Evolutionary conservation across 2,329 filamentous ascomycete genomes (phyloP).

Genomic region (Trichoderma sp.): DNA sequence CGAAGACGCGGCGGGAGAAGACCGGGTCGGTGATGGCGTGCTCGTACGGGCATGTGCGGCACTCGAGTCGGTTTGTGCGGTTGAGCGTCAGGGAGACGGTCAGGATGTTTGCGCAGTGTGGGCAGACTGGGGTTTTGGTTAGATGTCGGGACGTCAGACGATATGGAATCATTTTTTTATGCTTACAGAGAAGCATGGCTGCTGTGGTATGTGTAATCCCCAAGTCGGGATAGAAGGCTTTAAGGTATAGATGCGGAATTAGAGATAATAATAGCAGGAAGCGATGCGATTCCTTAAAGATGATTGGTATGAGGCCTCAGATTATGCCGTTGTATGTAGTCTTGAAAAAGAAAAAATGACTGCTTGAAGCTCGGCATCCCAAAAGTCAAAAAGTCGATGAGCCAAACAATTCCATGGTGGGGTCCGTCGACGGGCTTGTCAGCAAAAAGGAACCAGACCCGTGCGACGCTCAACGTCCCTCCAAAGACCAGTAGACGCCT

Average conservation of each 20-base stretch:
- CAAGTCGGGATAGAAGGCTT: background rate
- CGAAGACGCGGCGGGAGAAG: slow-evolving; percentile 81
- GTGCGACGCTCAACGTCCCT: too few relatives aligned
- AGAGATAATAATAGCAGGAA: background rate
- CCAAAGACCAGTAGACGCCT: background rate
- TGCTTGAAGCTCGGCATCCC: background rate
- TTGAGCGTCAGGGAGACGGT: slow-evolving; percentile 64
- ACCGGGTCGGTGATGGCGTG: slow-evolving; percentile 77
- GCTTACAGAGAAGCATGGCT: slow-evolving; percentile 67
- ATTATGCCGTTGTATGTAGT: background rate
- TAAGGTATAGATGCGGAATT: background rate
- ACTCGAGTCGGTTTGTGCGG: slow-evolving; percentile 82
- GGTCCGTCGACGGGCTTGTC: background rate
- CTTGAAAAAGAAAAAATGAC: background rate
- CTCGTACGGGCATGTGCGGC: slow-evolving; percentile 92
- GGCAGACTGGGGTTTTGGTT: slow-evolving; percentile 63
- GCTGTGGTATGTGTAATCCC: background rate
- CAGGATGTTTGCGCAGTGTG: slow-evolving; percentile 80
- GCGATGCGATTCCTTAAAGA: background rate
- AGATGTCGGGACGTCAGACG: slow-evolving; percentile 20
- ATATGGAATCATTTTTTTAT: background rate
- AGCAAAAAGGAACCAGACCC: background rate
- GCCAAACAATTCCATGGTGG: slow-evolving; percentile 4
- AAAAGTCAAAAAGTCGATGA: slow-evolving; percentile 5
- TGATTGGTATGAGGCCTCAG: background rate